Evolutionary conservation across 768 basidiomycete species (phyloP), one percentile per base, ranked within the genome.

Genomic region (Hypholoma fasciculare): DNA sequence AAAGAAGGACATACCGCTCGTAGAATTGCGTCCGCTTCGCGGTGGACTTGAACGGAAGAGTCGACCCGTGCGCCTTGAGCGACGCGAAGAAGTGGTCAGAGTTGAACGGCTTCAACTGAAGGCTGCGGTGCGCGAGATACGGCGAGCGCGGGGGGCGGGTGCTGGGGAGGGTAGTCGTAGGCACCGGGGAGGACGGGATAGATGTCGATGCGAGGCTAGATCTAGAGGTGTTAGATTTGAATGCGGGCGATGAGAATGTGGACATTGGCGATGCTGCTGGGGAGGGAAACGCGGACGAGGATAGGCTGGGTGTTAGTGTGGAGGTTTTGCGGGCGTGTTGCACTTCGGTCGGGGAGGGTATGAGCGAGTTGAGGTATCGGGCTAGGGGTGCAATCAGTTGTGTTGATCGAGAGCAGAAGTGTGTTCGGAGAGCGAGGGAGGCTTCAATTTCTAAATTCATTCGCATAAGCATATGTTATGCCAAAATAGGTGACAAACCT

Each of bases 311-410:
- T 30, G 52, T 49, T 34, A 37, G 48, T 47, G 49, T 40, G 3
- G 55, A 59, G 17, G 63, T 60, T 48, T 69, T 63, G 14, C 75
- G 65, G 34, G 81, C 69, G 34, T 67, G 62, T 6, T 72, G 69
- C 43, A 82, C 74, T 63, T 87, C 85, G 7, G 77, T 72, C 6
- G 85, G 88, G 17, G 85, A 81, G 57, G 92, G 92, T 70, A 95
- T 92, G 49, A 96, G 81, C 1, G 89, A 88, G 59, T 91, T 89
- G 42, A 98, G 86, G 76, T 98, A 98, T 62, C 96, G 85, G 64
- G 96, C 88, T 4, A 98, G 81, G 0, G 96, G 96, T 2, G 92
- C 88, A 19, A 98, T 83, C 60, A 98, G 79, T 54, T 88, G 88
- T 17, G 89, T 90, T 1, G 96, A 94, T 46, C 96, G 82, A 40